These are phyloP conservation scores for Emydomyces testavorans DNA, from an alignment of 2,329 filamentous ascomycete species.

Conservation along the genomic window DNA sequence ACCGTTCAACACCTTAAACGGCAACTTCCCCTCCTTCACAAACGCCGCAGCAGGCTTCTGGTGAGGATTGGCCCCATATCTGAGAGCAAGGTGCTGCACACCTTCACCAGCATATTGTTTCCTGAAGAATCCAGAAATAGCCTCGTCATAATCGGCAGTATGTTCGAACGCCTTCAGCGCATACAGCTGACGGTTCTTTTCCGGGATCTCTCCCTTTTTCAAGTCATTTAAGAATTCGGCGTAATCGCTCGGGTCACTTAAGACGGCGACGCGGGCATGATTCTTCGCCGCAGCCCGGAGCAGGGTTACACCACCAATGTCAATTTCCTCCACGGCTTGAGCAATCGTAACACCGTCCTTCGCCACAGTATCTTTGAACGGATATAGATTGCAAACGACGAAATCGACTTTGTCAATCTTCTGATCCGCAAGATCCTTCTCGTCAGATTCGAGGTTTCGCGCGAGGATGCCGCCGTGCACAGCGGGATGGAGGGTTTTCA, in stretches of 20 bases:
- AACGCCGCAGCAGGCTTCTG: constrained; percentile 92
- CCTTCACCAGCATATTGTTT: constrained; percentile 88
- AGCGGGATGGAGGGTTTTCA: constrained; percentile 94
- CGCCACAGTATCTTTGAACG: constrained; percentile 95
- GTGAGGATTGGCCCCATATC: constrained; percentile 95
- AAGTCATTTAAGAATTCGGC: constrained; percentile 87
- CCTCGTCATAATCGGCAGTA: constrained; percentile 89
- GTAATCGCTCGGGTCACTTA: constrained; percentile 90
- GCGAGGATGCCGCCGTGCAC: constrained; percentile 79
- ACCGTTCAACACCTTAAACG: constrained; percentile 89
- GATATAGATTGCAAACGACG: constrained; percentile 96
- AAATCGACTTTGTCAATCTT: constrained; percentile 93
- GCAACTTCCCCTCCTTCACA: constrained; percentile 58
- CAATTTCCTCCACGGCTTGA: constrained; percentile 96
- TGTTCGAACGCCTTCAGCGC: constrained; percentile 98
- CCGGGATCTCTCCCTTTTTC: constrained; percentile 67
- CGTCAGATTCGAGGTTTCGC: constrained; percentile 84
- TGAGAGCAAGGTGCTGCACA: constrained; percentile 68
- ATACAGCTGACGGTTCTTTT: constrained; percentile 74
- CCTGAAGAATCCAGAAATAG: constrained; percentile 94
- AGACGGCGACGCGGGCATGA: constrained; percentile 86
- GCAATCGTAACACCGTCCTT: constrained; percentile 95
- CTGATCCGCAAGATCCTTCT: constrained; percentile 91
- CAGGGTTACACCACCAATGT: constrained; percentile 94
- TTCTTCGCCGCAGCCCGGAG: constrained; percentile 97